Conservation (phyloP, 2,329 filamentous ascomycete species). For the Neocucurbitaria cava region DNA sequence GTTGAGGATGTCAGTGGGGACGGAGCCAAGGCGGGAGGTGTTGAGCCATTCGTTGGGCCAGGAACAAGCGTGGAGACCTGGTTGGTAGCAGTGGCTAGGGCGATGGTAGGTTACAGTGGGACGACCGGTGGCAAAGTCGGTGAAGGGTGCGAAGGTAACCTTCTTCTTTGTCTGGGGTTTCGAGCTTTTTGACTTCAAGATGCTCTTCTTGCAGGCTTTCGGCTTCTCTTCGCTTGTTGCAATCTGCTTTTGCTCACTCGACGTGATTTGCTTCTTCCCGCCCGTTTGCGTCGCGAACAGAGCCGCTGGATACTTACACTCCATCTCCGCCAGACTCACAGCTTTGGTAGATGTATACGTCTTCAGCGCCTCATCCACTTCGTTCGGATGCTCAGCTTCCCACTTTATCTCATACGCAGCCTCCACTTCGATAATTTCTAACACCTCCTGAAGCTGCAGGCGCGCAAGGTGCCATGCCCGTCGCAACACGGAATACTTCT, state of each 20-base stretch:
- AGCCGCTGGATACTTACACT: background rate
- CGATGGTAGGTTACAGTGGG: background rate
- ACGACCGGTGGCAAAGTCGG: background rate
- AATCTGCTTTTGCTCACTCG: background rate
- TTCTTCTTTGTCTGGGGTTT: background rate
- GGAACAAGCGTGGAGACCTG: background rate
- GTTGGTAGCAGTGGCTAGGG: background rate
- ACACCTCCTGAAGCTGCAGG: background rate
- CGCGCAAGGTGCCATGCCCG: background rate
- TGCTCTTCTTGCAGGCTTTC: background rate
- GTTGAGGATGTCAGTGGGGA: background rate
- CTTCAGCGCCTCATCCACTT: background rate
- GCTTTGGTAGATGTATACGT: background rate
- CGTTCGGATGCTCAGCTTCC: background rate
- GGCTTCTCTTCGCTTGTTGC: background rate
- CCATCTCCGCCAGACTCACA: background rate
- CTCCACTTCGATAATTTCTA: background rate
- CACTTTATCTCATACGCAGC: background rate
- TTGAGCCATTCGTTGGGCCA: background rate
- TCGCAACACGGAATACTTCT: background rate
- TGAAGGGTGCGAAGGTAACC: background rate
- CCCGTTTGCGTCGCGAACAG: background rate
- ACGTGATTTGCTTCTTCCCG: background rate
- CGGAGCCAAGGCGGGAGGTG: background rate
- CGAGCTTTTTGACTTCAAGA: background rate